These are phyloP conservation scores for Fusarium keratoplasticum DNA, from an alignment of 2,329 filamentous ascomycete genomes.

Conservation along the genomic window DNA sequence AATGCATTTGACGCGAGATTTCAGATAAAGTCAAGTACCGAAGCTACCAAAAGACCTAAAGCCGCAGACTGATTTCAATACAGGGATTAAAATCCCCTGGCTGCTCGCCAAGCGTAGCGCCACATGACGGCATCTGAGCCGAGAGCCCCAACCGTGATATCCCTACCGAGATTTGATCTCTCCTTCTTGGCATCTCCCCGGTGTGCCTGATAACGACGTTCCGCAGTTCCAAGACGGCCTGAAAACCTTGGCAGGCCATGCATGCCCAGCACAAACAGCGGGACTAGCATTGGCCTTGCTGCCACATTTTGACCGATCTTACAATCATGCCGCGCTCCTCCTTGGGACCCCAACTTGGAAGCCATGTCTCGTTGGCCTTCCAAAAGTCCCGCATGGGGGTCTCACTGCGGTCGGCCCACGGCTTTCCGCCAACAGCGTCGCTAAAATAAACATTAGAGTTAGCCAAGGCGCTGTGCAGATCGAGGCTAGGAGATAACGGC, in stretches of 20 bases:
- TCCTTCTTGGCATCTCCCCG: not conserved
- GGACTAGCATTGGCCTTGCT: conserved; percentile 46
- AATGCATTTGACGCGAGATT: not conserved
- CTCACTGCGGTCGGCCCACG: conserved; percentile 56
- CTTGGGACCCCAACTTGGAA: conserved; percentile 51
- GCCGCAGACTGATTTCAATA: not conserved
- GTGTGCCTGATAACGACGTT: not conserved
- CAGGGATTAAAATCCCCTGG: not conserved
- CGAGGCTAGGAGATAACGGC: not conserved
- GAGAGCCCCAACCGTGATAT: not conserved
- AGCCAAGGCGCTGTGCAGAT: conserved; percentile 13
- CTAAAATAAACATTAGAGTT: conserved; percentile 34
- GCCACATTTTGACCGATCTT: conserved; percentile 60
- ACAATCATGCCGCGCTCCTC: conserved; percentile 55
- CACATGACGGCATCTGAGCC: not conserved
- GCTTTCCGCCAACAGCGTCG: conserved; percentile 56
- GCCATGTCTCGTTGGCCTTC: conserved; percentile 53
- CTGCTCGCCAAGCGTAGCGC: not conserved
- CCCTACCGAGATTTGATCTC: not conserved
- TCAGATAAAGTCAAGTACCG: not conserved
- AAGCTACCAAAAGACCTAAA: not conserved
- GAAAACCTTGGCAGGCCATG: not conserved
- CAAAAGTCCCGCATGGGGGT: conserved; percentile 56
- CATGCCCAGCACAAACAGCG: not conserved
- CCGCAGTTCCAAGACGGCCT: not conserved